A percentile compares a stretch with the other conserved stretches of the same genome.
Evolutionary conservation across 129 eudicot species (phyloP).

Genomic region (Lactuca sativa): DNA sequence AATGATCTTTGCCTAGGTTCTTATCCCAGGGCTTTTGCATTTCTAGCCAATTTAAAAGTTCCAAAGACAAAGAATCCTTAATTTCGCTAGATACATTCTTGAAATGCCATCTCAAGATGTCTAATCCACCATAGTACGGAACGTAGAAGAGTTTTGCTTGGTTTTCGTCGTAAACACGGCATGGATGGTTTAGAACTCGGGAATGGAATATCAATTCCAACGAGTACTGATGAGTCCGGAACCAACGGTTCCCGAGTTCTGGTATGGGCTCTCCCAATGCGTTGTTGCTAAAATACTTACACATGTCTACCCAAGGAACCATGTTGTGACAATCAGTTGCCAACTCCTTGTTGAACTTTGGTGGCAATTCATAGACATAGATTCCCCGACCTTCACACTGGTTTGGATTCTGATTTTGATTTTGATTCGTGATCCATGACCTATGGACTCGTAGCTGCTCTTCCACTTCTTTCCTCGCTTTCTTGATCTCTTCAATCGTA

Average conservation of each 20-base stretch:
- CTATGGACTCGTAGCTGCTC: slow-evolving; percentile 60
- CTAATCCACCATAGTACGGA: slow-evolving; percentile 84
- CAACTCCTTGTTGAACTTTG: slow-evolving; percentile 81
- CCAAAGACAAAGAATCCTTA: slow-evolving; percentile 57
- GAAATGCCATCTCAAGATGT: slow-evolving; percentile 85
- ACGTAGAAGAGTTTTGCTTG: slow-evolving; percentile 78
- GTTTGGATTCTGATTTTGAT: slow-evolving; percentile 27
- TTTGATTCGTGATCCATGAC: slow-evolving; percentile 43
- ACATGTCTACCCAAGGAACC: slow-evolving; percentile 60
- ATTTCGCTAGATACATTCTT: slow-evolving; percentile 57
- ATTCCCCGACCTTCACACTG: slow-evolving; percentile 60
- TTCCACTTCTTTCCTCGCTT: slow-evolving; percentile 48
- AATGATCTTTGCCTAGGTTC: slow-evolving; percentile 70
- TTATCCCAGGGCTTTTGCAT: slow-evolving; percentile 56
- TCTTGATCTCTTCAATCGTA: slow-evolving; percentile 33
- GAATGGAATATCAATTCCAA: slow-evolving; percentile 76
- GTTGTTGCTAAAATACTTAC: slow-evolving; percentile 57
- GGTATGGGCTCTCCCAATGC: slow-evolving; percentile 72
- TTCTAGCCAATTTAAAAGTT: slow-evolving; percentile 68
- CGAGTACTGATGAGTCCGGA: slow-evolving; percentile 75
- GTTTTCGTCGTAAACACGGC: slow-evolving; percentile 59
- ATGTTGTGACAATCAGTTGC: slow-evolving; percentile 56
- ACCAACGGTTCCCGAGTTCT: slow-evolving; percentile 73
- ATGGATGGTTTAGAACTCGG: slow-evolving; percentile 68
- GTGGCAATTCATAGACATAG: slow-evolving; percentile 73